Conservation (phyloP, 768 basidiomycete species). For the Lactarius akahatsu region DNA sequence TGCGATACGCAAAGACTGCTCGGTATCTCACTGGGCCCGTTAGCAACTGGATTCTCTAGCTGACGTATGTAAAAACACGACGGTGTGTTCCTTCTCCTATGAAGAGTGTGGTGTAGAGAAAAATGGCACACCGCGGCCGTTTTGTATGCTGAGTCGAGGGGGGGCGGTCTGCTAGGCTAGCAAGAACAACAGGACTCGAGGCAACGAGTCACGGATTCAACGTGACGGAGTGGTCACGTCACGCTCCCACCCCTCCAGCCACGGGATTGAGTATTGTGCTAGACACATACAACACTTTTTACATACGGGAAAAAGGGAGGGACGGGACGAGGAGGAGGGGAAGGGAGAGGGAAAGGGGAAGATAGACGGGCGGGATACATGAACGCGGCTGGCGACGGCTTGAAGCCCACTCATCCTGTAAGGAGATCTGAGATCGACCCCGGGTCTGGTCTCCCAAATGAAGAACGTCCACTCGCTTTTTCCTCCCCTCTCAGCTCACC, state of each 20-base stretch:
- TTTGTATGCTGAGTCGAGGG: slow-evolving; percentile 14
- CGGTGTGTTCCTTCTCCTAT: slow-evolving; percentile 10
- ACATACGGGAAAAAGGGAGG: slow-evolving; percentile 28
- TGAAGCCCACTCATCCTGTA: slow-evolving; percentile 31
- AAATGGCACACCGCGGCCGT: slow-evolving; percentile 1
- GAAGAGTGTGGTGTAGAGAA: background rate
- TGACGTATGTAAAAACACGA: slow-evolving; percentile 20
- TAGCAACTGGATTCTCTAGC: background rate
- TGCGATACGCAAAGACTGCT: slow-evolving; percentile 27
- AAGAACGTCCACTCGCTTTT: slow-evolving; percentile 29
- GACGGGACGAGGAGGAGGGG: slow-evolving; percentile 26
- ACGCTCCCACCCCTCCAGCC: slow-evolving; percentile 25
- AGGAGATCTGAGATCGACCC: slow-evolving; percentile 31
- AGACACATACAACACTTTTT: slow-evolving; percentile 26
- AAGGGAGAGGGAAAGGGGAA: slow-evolving; percentile 28
- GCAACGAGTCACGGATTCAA: slow-evolving; percentile 24
- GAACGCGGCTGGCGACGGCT: slow-evolving; percentile 30
- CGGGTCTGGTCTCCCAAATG: slow-evolving; percentile 30
- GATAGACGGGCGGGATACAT: slow-evolving; percentile 30
- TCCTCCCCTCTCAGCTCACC: slow-evolving; percentile 26
- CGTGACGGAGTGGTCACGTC: slow-evolving; percentile 28
- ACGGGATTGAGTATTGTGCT: slow-evolving; percentile 19
- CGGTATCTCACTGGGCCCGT: slow-evolving; percentile 19
- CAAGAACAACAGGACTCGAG: slow-evolving; percentile 26
- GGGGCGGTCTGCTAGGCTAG: slow-evolving; percentile 20